Conservation (phyloP, 2,329 filamentous ascomycete species). For the Microcyclospora tardicrescens region DNA sequence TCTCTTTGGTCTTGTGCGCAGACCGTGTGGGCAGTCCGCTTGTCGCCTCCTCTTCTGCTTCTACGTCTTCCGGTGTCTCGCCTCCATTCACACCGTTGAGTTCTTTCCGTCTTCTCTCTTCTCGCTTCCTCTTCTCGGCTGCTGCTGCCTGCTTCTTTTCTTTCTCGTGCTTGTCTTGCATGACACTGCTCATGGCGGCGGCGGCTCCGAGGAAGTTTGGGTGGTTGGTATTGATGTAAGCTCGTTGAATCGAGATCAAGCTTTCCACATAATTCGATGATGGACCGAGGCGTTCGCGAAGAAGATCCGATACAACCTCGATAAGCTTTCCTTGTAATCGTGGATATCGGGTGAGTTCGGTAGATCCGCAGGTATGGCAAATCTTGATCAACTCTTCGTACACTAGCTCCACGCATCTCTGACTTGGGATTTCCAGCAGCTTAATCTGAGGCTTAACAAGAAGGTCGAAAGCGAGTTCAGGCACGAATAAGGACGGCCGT, state of each 20-base stretch:
- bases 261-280: constrained; percentile 88
- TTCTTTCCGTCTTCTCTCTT: constrained; percentile 72
- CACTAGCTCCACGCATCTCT: constrained; percentile 92
- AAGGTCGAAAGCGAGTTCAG: constrained; percentile 92
- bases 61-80: constrained; percentile 52
- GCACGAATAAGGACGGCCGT: constrained; percentile 88
- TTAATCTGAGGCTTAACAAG: constrained; percentile 98
- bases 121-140: constrained; percentile 76
- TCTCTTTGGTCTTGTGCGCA: constrained; percentile 35
- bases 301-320: constrained; percentile 89
- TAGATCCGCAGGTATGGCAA: constrained; percentile 94
- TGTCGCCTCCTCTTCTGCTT: constrained; percentile 40
- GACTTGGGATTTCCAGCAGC: constrained; percentile 82
- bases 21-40: constrained; percentile 41
- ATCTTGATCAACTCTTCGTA: constrained; percentile 99
- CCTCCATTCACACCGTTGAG: constrained; percentile 62
- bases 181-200: constrained; percentile 93
- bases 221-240: constrained; percentile 99
- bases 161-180: constrained; percentile 85
- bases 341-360: constrained; percentile 82
- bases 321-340: constrained; percentile 93
- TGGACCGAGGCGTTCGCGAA: constrained; percentile 83
- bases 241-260: constrained; percentile 89
- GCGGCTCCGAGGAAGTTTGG: constrained; percentile 96
- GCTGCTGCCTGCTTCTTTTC: constrained; percentile 69